Evolutionary conservation across 495 filamentous ascomycete genomes (phyloP).

Genomic region (Niebla homalea): DNA sequence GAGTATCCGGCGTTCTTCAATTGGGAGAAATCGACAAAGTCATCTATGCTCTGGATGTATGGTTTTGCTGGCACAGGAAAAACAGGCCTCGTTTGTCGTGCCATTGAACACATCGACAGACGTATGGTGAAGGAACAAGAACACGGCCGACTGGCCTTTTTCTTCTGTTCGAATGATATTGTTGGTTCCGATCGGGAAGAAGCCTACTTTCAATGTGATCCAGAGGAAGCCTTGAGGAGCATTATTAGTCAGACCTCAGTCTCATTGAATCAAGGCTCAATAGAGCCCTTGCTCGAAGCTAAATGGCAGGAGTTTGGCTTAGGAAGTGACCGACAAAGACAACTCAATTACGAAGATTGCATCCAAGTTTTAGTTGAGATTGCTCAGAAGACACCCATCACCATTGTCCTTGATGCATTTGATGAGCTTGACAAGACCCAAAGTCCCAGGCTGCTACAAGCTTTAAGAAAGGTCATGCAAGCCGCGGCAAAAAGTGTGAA

Average conservation of each 20-base stretch:
- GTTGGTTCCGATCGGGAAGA: constrained; percentile 4
- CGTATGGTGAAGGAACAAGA: background rate
- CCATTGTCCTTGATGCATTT: constrained; percentile 11
- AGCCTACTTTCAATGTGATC: constrained; percentile 1
- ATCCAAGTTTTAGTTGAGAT: constrained; percentile 6
- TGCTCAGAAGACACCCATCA: background rate
- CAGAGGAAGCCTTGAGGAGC: constrained; percentile 9
- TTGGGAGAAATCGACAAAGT: background rate
- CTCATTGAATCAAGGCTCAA: background rate
- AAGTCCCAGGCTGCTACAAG: constrained; percentile 4
- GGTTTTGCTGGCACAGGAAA: constrained; percentile 13
- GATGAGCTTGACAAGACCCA: constrained; percentile 8
- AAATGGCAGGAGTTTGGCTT: constrained; percentile 7
- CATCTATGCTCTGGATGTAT: constrained; percentile 11
- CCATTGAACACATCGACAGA: background rate
- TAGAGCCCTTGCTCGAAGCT: background rate
- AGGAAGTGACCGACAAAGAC: background rate
- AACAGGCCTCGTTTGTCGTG: constrained; percentile 10
- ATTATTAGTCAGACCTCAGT: constrained; percentile 10
- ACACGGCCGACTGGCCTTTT: constrained; percentile 1
- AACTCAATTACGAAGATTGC: constrained; percentile 4
- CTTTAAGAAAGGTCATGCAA: constrained; percentile 3
- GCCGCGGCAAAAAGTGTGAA: constrained; percentile 3
- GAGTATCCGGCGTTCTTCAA: background rate
- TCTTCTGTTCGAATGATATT: constrained; percentile 11